phyloP scores from a whole-genome alignment of 2,329 filamentous ascomycete genomes.

The Dactylonectria estremocensis region DNA sequence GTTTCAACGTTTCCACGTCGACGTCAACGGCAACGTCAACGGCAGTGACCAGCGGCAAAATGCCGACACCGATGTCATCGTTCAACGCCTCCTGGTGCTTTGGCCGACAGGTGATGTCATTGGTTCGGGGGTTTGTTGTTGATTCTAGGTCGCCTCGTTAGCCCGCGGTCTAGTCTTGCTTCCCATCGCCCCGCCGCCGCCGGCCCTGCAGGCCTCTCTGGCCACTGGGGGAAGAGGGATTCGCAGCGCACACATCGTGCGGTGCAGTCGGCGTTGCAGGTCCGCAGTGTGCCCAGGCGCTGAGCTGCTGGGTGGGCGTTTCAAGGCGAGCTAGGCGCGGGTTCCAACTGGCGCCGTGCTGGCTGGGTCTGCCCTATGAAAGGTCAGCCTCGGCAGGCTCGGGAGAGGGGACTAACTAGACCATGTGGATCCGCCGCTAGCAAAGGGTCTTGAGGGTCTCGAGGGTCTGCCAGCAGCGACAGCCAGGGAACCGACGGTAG shows the following conservation, averaged over 20 bases:
- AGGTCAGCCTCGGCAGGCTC: slow-evolving; percentile 25
- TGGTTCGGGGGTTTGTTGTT: not conserved
- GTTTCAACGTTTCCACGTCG: not conserved
- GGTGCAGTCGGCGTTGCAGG: not conserved
- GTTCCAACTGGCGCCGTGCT: not conserved
- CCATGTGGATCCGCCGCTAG: slow-evolving; percentile 20
- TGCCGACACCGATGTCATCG: not conserved
- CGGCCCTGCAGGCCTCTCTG: not conserved
- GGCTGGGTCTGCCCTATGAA: slow-evolving; percentile 24
- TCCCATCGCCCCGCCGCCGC: not conserved
- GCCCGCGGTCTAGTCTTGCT: not conserved
- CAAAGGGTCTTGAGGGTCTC: slow-evolving; percentile 17
- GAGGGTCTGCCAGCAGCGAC: slow-evolving; percentile 11
- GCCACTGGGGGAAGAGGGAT: too few relatives aligned
- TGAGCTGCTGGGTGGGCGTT: not conserved
- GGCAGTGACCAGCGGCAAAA: not conserved
- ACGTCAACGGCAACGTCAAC: slow-evolving; percentile 1
- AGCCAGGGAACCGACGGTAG: slow-evolving; percentile 24
- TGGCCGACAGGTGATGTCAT: not conserved
- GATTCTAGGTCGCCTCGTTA: not conserved
- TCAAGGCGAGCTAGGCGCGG: not conserved
- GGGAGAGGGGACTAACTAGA: slow-evolving; percentile 26
- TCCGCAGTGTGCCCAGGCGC: not conserved
- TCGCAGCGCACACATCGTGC: too few relatives aligned
- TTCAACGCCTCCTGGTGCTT: not conserved